Evolutionary conservation across 1,139 yeast species (phyloP).

Genomic region (Candida mesenterica): DNA sequence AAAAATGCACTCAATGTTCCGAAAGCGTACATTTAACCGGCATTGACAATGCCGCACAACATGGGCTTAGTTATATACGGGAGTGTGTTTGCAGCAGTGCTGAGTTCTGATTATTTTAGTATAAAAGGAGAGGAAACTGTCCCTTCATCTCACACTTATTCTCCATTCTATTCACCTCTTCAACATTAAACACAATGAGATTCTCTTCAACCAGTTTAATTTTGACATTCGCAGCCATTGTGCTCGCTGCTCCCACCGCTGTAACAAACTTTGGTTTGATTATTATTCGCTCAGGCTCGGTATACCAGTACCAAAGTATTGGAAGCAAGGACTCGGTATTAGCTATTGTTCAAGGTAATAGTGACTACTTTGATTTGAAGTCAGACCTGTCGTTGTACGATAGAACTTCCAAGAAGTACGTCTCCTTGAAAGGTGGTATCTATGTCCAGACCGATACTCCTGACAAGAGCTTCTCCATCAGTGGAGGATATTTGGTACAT

Average conservation of each 20-base stretch:
- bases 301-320: constrained; percentile 19
- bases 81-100: too few relatives aligned
- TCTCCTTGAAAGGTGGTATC: constrained; percentile 13
- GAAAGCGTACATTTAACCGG: too few relatives aligned
- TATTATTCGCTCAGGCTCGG: constrained; percentile 25
- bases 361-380: constrained; percentile 15
- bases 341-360: constrained; percentile 18
- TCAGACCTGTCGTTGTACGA: constrained; percentile 23
- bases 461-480: constrained; percentile 18
- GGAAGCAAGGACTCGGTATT: constrained; percentile 12
- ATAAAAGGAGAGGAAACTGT: too few relatives aligned
- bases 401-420: constrained; percentile 15
- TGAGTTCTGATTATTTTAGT: too few relatives aligned
- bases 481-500: constrained; percentile 13
- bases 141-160: too few relatives aligned
- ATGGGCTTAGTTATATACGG: too few relatives aligned
- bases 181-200: too few relatives aligned
- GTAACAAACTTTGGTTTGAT: constrained; percentile 17
- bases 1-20: too few relatives aligned
- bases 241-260: constrained; percentile 21
- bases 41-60: too few relatives aligned
- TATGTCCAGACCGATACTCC: constrained; percentile 16
- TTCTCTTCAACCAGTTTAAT: constrained; percentile 16
- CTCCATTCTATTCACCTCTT: too few relatives aligned
- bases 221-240: constrained; percentile 21